These are phyloP conservation scores for Monosporascus sp. DNA, from an alignment of 2,329 filamentous ascomycete genomes.

Conservation along the genomic window DNA sequence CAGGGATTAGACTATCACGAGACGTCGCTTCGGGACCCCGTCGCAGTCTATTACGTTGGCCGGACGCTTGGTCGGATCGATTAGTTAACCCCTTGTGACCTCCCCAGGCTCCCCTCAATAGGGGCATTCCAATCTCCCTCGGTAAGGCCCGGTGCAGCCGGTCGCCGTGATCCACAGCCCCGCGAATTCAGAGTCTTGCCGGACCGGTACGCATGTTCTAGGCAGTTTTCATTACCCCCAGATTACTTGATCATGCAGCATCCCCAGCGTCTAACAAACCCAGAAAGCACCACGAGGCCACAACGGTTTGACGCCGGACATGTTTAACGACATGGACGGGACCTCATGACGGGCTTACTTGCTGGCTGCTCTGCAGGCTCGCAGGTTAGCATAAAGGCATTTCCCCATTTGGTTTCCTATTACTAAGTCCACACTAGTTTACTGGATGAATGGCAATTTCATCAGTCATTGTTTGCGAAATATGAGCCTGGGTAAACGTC, in stretches of 20 bases:
- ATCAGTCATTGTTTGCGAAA: conserved; percentile 13
- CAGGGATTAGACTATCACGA: background rate
- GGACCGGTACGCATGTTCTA: conserved; percentile 15
- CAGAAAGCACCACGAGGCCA: conserved; percentile 20
- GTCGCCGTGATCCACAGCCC: conserved; percentile 16
- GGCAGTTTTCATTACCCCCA: conserved; percentile 26
- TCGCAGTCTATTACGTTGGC: too few relatives aligned
- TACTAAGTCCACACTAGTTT: conserved; percentile 14
- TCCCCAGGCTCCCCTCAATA: background rate
- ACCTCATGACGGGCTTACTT: conserved; percentile 20
- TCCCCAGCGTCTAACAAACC: conserved; percentile 15
- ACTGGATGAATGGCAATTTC: conserved; percentile 8
- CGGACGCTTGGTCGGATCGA: too few relatives aligned
- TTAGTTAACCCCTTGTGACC: background rate
- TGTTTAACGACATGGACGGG: conserved; percentile 5
- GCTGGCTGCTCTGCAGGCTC: conserved; percentile 6
- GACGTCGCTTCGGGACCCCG: background rate
- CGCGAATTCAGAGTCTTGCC: conserved; percentile 5
- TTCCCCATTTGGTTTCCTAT: conserved; percentile 14
- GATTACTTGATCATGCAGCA: conserved; percentile 27
- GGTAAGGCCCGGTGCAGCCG: background rate
- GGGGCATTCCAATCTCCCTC: background rate
- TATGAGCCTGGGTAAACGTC: conserved; percentile 16
- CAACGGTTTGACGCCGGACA: conserved; percentile 22
- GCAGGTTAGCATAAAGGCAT: conserved; percentile 9